These are phyloP conservation scores for Lentinus brumalis DNA, from an alignment of 768 basidiomycete genomes.

Conservation along the genomic window DNA sequence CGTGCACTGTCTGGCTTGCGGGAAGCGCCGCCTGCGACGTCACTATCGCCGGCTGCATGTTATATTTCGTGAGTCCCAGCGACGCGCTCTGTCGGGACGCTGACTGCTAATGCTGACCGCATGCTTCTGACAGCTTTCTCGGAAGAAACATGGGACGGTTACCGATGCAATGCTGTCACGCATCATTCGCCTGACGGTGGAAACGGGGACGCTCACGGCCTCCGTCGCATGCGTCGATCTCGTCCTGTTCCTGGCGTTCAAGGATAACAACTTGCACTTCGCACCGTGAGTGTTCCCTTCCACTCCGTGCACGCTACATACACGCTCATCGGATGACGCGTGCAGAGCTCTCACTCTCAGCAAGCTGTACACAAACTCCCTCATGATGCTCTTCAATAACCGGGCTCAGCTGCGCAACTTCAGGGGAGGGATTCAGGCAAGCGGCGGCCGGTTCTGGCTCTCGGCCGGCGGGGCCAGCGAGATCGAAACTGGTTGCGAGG, in stretches of 20 bases:
- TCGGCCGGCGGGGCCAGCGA: too few relatives aligned
- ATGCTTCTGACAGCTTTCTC: neutral
- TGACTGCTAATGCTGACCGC: neutral
- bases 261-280: conserved; percentile 9
- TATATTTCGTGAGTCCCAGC: conserved; percentile 3
- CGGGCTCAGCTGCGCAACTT: neutral
- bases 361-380: conserved; percentile 7
- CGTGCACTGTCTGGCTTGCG: conserved; percentile 2
- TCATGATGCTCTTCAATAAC: conserved; percentile 6
- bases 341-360: neutral
- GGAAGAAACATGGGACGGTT: neutral
- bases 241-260: conserved; percentile 1
- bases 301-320: too few relatives aligned
- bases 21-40: conserved; percentile 3
- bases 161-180: neutral
- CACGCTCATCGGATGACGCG: too few relatives aligned
- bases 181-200: neutral
- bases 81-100: too few relatives aligned
- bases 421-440: too few relatives aligned
- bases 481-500: too few relatives aligned
- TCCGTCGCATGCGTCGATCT: conserved; percentile 3
- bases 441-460: too few relatives aligned
- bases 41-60: conserved; percentile 4
- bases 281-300: neutral
- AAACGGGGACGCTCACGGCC: conserved; percentile 3